Base-by-base conservation (phyloP, 768 basidiomycete genomes). In the Leccinum pellstonianum region DNA sequence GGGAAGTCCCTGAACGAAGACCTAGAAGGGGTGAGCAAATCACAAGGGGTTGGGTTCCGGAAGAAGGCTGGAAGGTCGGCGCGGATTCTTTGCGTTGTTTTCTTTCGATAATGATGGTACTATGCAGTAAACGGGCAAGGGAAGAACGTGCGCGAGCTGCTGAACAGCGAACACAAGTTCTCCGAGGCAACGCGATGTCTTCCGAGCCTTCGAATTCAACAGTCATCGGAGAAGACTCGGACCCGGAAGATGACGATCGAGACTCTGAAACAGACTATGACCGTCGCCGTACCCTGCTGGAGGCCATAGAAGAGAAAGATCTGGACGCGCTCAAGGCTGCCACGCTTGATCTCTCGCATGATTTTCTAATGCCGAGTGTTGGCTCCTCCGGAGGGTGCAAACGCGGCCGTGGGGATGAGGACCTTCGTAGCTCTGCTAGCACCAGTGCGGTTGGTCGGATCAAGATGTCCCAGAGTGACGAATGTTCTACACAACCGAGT, bases 141-240 rank as follows among this genome's bases (percentile, higher is more conserved):
- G 90, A 91, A 64, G 89, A 91, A 68, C 81, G 91, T 57, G 91
- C 90, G 2, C 63, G 85, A 37, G 91, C 91, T n/a, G 83, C 82
- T 7, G 89, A 93, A 72, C 78, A 76, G 21, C 80, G 92, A 35
- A 54, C 90, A 12, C 73, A 72, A 52, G 77, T 79, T 9, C 66
- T 86, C 50, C 79, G 81, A 70, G 70, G 68, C 41, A 54, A 69
- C 4, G n/a, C n/a, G n/a, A 47, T 46, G 17, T 57, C 65, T 37
- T 50, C 41, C 10, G n/a, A 19, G n/a, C 9, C 61, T 46, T 63
- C 59, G 31, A 38, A n/a, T 10, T 19, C 38, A 60, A n/a, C 68
- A 60, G 37, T 61, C 56, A 10, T 59, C 61, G 38, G 57, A 58
- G 35, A 63, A 73, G 77, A 77, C 47, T 70, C 73, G 1, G 79